These are phyloP conservation scores for Sphagnum contortum DNA, from an alignment of 225 moss, liverwort and hornwort species.

Conservation along the genomic window DNA sequence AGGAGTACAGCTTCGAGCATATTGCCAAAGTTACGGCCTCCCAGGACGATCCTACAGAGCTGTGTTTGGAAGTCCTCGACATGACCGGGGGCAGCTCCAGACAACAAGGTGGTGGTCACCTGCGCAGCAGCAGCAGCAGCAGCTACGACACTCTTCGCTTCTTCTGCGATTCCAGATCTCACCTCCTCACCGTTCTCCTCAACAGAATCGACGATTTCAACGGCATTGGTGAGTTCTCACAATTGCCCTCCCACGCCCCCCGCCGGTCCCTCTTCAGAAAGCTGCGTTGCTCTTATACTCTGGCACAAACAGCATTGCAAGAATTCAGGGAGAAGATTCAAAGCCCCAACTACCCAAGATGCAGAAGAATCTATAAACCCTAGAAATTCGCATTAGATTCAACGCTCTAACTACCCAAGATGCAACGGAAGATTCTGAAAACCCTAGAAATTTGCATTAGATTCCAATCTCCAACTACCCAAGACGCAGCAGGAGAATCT, in stretches of 20 bases:
- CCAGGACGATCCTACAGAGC: conserved; percentile 67
- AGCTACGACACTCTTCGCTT: conserved; percentile 61
- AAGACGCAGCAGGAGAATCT: too few relatives aligned
- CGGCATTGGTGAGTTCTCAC: conserved; percentile 69
- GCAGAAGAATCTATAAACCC: too few relatives aligned
- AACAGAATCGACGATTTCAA: conserved; percentile 94
- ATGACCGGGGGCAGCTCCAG: conserved; percentile 14
- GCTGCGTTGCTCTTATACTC: not conserved
- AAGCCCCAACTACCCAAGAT: too few relatives aligned
- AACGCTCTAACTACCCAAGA: too few relatives aligned
- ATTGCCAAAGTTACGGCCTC: conserved; percentile 77
- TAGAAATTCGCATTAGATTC: too few relatives aligned
- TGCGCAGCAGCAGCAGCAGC: not conserved
- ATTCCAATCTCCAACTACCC: too few relatives aligned
- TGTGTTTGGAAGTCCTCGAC: conserved; percentile 80
- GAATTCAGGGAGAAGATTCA: too few relatives aligned
- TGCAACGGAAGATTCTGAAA: too few relatives aligned
- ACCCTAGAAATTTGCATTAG: too few relatives aligned
- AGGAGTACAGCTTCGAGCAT: conserved; percentile 89
- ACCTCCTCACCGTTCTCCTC: conserved; percentile 77
- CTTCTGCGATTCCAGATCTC: conserved; percentile 82
- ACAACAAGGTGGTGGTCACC: conserved; percentile 4
- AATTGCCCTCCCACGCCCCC: not conserved
- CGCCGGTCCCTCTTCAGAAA: not conserved
- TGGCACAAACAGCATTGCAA: not conserved